Evolutionary conservation across 78 protist genomes (phyloP), one percentile per base, ranked within the genome.

Genomic region (Dictyostelium citrinum): DNA sequence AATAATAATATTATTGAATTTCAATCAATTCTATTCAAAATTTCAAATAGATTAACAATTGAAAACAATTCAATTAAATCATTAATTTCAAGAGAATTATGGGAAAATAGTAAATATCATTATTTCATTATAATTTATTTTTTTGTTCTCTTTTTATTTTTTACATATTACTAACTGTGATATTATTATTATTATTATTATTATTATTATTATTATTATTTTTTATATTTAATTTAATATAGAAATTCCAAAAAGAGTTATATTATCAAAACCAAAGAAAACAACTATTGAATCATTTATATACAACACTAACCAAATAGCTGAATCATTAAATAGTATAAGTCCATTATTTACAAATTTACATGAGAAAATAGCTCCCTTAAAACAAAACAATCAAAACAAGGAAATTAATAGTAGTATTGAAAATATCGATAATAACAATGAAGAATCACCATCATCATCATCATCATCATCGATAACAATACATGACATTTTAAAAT

Each of bases 101-200:
- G 84, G 84, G 84, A 80, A 29, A 80, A 80, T 33, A 80, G 83
- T 78, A n/a, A n/a, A n/a, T n/a, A n/a, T n/a, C n/a, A n/a, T n/a
- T n/a, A n/a, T n/a, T n/a, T n/a, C n/a, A n/a, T n/a, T n/a, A n/a
- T n/a, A n/a, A n/a, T n/a, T n/a, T n/a, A n/a, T n/a, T n/a, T n/a
- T n/a, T n/a, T n/a, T n/a, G n/a, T n/a, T n/a, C n/a, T n/a, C n/a
- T n/a, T n/a, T n/a, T n/a, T n/a, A n/a, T n/a, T n/a, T n/a, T n/a
- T n/a, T n/a, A n/a, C n/a, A n/a, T n/a, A n/a, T n/a, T n/a, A n/a
- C n/a, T n/a, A n/a, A n/a, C n/a, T n/a, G n/a, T n/a, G n/a, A n/a
- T n/a, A n/a, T n/a, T n/a, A n/a, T n/a, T n/a, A n/a, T n/a, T n/a
- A n/a, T n/a, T n/a, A n/a, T n/a, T n/a, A n/a, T n/a, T n/a, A n/a